Evolutionary conservation across 148 eudicot species (phyloP), one percentile per base, ranked within the genome.

Genomic region (Silene latifolia): DNA sequence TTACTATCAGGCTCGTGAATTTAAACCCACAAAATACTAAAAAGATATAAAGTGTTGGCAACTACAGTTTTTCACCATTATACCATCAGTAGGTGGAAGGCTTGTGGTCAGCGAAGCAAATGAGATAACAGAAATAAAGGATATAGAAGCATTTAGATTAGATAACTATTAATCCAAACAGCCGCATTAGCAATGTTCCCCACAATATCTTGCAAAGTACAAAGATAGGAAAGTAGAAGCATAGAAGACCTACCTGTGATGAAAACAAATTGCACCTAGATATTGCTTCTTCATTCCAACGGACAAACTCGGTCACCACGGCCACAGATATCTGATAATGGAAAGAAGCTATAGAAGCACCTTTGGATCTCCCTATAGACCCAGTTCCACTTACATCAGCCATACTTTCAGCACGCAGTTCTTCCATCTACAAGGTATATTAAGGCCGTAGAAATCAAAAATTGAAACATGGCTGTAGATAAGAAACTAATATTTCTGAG

Each of bases 241-340:
- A 39, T 39, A 73, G 25, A 73, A 48, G 35, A 15, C 72, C 53
- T 78, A 91, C 98, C 94, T 89, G 98, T 72, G 89, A 76, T 57
- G 99, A 90, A 79, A 96, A 96, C 84, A 92, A 80, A 75, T 86
- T 84, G 72, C 97, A 92, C 81, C 99, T 88, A 13, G 94, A 87
- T 74, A 96, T 84, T 77, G 99, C 99, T 84, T 96, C 99, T 79
- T 96, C 99, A 73, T 96, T 96, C 98, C 99, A 96, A 51, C 97
- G 97, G 54, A 96, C 97, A 87, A 96, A 96, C 81, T 96, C 99
- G 24, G 98, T 90, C 83, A 96, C 99, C 80, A 87, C 98, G 51
- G 97, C 91, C 72, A 96, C 99, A 72, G 98, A 92, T 82, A 96
- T 96, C 82, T 92, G 94, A 84, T 88, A 93, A 77, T 80, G 84